A percentile compares a stretch with the other conserved stretches of the same genome.
phyloP scores from a whole-genome alignment of 768 basidiomycete species.

The Suillus alpinus region DNA sequence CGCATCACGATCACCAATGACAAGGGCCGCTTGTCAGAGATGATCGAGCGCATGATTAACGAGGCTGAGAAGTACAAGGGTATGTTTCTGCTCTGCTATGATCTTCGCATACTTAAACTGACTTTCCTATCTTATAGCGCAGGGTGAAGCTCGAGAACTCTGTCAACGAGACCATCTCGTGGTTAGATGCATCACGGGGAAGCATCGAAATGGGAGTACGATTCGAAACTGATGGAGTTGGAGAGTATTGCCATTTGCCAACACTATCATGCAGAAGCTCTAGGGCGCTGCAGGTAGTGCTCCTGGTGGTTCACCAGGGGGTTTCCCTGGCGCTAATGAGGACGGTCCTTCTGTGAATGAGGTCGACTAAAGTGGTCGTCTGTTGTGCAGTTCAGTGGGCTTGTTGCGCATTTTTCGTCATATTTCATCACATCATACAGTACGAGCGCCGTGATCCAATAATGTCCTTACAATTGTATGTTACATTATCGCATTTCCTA shows the following conservation, averaged over 20 bases:
- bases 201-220: constrained; percentile 92
- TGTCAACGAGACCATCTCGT: constrained; percentile 79
- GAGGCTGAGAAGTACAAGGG: constrained; percentile 94
- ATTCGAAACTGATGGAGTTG: constrained; percentile 89
- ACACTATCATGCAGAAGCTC: constrained; percentile 70
- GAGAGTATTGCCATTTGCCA: constrained; percentile 85
- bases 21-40: constrained; percentile 95
- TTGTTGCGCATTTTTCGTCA: constrained; percentile 18
- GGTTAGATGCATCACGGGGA: constrained; percentile 88
- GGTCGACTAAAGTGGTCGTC: constrained; percentile 59
- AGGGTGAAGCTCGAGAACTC: constrained; percentile 79
- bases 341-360: constrained; percentile 92
- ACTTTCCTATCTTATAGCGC: constrained; percentile 45
- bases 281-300: constrained; percentile 58
- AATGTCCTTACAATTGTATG: constrained; percentile 30
- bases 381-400: constrained; percentile 9
- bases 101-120: constrained; percentile 3
- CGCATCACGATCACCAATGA: constrained; percentile 95
- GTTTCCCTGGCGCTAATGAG: constrained; percentile 54
- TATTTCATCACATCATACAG: constrained; percentile 27
- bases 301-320: constrained; percentile 42
- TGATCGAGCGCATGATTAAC: constrained; percentile 95
- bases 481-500: constrained; percentile 27
- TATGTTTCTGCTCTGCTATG: constrained; percentile 29
- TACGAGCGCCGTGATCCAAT: constrained; percentile 27